A percentile compares a stretch with the other conserved stretches of the same genome.
These are phyloP conservation scores for Zygoascus biomembranicola DNA, from an alignment of 805 yeast species.

Conservation along the genomic window DNA sequence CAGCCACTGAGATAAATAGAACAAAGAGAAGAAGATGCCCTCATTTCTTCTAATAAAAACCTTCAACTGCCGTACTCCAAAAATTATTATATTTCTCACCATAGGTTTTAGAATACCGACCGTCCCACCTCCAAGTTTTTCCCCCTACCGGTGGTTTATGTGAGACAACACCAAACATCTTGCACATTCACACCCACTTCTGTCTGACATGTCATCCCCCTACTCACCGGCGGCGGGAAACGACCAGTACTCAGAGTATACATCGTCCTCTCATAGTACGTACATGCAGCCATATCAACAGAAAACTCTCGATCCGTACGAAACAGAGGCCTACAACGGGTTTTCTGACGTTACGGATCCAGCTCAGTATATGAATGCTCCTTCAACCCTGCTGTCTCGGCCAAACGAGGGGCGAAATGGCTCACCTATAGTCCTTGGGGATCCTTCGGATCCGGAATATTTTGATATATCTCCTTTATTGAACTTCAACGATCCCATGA, in stretches of 20 bases:
- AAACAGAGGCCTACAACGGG: constrained; percentile 8
- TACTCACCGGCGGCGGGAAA: not conserved
- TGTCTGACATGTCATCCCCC: not conserved
- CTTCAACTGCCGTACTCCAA: no score
- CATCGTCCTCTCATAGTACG: not conserved
- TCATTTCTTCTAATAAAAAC: no score
- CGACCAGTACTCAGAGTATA: not conserved
- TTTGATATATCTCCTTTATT: constrained; percentile 20
- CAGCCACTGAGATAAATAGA: no score
- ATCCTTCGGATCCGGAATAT: constrained; percentile 10
- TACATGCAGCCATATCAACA: not conserved
- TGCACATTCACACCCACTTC: not conserved
- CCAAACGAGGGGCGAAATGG: not conserved
- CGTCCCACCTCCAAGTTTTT: no score
- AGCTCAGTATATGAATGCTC: constrained; percentile 18
- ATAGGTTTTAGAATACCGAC: no score
- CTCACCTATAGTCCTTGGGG: not conserved
- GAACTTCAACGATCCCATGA: constrained; percentile 17
- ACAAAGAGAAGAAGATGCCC: no score
- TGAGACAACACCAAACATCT: not conserved
- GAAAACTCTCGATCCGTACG: not conserved
- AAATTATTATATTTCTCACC: no score
- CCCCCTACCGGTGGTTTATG: not conserved
- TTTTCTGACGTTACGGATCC: constrained; percentile 13
- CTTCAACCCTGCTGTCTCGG: constrained; percentile 3